Evolutionary conservation across 352 stramenopile species (phyloP).

Genomic region (Globisporangium apiculatum): DNA sequence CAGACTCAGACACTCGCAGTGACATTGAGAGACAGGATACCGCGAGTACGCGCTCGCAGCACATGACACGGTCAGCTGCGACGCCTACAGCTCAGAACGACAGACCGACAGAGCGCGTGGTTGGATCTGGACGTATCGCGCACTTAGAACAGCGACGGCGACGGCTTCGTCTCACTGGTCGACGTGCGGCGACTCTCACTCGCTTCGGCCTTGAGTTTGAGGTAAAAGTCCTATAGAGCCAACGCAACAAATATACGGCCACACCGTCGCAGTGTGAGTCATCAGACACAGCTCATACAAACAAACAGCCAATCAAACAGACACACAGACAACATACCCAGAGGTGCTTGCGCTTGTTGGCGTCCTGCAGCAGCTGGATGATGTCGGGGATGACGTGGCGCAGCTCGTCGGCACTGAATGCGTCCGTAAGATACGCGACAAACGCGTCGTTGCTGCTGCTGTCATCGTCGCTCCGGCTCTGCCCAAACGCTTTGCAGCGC

Average conservation of each 20-base stretch:
- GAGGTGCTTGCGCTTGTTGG: slow-evolving; percentile 75
- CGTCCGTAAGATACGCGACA: slow-evolving; percentile 49
- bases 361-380: slow-evolving; percentile 78
- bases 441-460: slow-evolving; percentile 24
- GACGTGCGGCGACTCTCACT: slow-evolving; percentile 14
- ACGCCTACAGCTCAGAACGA: too few species aligned
- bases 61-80: too few species aligned
- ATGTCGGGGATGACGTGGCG: slow-evolving; percentile 73
- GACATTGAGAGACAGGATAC: too few species aligned
- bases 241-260: background rate
- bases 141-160: slow-evolving; percentile 66
- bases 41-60: too few species aligned
- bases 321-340: slow-evolving; percentile 41
- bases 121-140: background rate
- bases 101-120: too few species aligned
- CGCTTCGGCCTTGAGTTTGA: slow-evolving; percentile 59
- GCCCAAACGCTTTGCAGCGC: slow-evolving; percentile 81
- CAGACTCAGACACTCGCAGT: too few species aligned
- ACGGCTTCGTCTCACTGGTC: slow-evolving; percentile 21
- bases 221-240: slow-evolving; percentile 52
- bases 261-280: background rate
- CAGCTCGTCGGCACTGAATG: slow-evolving; percentile 68
- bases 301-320: background rate
- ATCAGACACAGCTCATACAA: background rate
- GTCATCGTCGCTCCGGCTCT: slow-evolving; percentile 72